Evolutionary conservation across 768 basidiomycete genomes (phyloP), one percentile per base, ranked within the genome.

Genomic region (Macrolepiota dolichaula): DNA sequence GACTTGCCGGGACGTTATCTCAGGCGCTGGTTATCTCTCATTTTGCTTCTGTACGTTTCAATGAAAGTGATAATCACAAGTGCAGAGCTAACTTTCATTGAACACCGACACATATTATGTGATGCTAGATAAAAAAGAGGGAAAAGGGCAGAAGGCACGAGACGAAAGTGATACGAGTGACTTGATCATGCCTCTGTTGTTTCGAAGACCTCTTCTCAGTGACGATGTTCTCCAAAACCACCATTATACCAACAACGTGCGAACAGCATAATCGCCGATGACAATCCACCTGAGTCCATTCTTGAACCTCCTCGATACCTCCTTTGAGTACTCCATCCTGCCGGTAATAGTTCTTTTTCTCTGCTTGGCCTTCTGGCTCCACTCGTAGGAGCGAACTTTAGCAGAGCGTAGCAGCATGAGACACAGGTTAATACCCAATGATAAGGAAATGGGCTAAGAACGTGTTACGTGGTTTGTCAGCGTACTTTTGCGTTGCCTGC

Each of bases 311-410:
- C 96, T 86, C 69, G 90, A 88, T 47, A 98, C 96, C 57, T 82
- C 76, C 84, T 95, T 97, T 77, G 98, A 84, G 85, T 94, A 87
- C 63, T 82, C 80, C 95, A 97, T 97, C 72, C 96, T 85, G 66
- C 96, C 96, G 66, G 96, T 96, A 62, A 97, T 97, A 62, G 97
- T 98, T 51, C 96, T 98, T 89, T 96, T 97, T 87, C 96, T 90
- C 79, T 96, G 90, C 88, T 98, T 98, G 57, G 97, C 97, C 86
- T 99, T 99, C 74, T 88, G 84, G 67, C 95, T 94, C 97, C 97
- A 98, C 79, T 98, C 91, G 78, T 87, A 98, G 70, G 93, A 95
- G 71, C 96, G 88, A 70, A 96, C 78, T 80, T 93, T 98, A 58
- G 97, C 96, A 59, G 94, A 79, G 97, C 97, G 80, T 94, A 98